Evolutionary conservation across 768 basidiomycete genomes (phyloP), one percentile per base, ranked within the genome.

Genomic region (Boletus reticulatus): DNA sequence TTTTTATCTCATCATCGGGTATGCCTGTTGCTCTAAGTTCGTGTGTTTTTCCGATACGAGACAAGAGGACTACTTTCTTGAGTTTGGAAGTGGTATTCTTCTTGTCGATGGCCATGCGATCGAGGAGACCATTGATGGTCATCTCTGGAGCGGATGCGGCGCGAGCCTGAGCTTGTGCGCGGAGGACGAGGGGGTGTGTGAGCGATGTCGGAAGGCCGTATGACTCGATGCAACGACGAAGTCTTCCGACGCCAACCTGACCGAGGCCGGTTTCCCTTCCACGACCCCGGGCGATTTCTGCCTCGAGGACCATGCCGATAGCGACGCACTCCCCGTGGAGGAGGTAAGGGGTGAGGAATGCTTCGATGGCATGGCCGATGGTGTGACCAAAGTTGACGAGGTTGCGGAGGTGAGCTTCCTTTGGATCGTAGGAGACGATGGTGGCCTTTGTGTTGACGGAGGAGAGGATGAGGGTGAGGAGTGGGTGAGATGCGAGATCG

Each of bases 361-460:
- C 97, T 74, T 99, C 97, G 65, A 98, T 95, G 16, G 96, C 97
- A 75, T 99, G 97, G 0, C 97, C 97, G 65, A 99, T 95, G 42
- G 90, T 94, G 73, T 99, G 97, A 1, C 97, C 97, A 67, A 98
- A 98, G 74, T 99, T 99, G 78, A 99, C 96, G 51, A 99, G 86
- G 76, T 98, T 98, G 60, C 97, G 91, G 41, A 99, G 81, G 20
- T 97, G 92, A 0, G 94, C 94, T 75, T 99, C 97, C 67, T 89
- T 91, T 72, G 95, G 93, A 75, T 99, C 97, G 62, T 92, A 82
- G 34, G 96, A 95, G 58, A 98, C 97, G 64, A 98, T 98, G 73
- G 98, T 89, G 0, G 97, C 85, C 73, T 98, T 99, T 58, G 98
- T 95, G 49, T 87, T 88, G 72, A 94, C 94, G 37, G 94, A 97